phyloP scores from a whole-genome alignment of 441 rosid genomes.

The Erodium chrysanthum region DNA sequence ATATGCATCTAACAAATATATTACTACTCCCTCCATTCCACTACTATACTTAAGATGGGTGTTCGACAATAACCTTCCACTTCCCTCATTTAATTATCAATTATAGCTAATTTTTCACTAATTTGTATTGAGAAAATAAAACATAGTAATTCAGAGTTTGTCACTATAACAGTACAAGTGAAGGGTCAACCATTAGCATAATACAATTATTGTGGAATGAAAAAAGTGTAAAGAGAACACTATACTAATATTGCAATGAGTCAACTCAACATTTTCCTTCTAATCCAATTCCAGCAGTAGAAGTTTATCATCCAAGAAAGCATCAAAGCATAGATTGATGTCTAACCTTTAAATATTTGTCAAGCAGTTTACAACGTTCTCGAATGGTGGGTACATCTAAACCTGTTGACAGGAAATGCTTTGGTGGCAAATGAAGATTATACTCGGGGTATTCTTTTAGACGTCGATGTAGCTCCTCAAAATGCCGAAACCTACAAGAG shows the following conservation, averaged over 20 bases:
- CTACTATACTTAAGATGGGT: no score
- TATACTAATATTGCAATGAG: not conserved
- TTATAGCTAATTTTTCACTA: not conserved
- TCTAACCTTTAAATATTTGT: constrained; percentile 76
- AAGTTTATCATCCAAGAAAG: not conserved
- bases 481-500: constrained; percentile 77
- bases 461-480: constrained; percentile 96
- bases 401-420: constrained; percentile 93
- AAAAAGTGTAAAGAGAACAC: not conserved
- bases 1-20: no score
- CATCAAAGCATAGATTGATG: constrained; percentile 12
- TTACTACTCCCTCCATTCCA: not conserved
- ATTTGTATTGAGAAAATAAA: not conserved
- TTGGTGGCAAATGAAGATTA: constrained; percentile 91
- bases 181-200: not conserved
- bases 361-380: constrained; percentile 87
- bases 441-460: constrained; percentile 86
- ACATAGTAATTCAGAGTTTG: not conserved
- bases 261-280: not conserved
- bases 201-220: not conserved
- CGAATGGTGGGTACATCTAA: constrained; percentile 70
- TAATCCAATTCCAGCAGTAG: constrained; percentile 5
- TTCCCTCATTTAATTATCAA: not conserved
- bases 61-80: no score
- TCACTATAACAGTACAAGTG: not conserved